A percentile compares a stretch with the other conserved stretches of the same genome.
These are phyloP conservation scores for Amniculicola lignicola DNA, from an alignment of 495 filamentous ascomycete species.

Conservation along the genomic window DNA sequence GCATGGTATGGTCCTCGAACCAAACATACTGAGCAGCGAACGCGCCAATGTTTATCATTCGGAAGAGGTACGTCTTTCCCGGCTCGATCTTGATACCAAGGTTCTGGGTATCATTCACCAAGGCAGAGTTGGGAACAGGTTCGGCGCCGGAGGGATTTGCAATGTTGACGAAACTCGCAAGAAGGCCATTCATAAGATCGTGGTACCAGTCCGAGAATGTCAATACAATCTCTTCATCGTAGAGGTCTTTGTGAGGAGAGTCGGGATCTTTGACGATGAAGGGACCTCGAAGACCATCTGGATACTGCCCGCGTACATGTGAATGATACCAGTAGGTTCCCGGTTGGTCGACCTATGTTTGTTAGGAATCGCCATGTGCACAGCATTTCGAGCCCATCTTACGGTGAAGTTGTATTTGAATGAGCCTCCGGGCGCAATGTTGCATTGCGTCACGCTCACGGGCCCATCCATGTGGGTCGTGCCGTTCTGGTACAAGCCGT, in stretches of 20 bases:
- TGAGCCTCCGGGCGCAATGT: slow-evolving; percentile 26
- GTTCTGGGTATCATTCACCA: slow-evolving; percentile 59
- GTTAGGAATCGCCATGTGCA: slow-evolving; percentile 52
- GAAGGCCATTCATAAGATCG: slow-evolving; percentile 45
- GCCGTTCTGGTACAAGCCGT: slow-evolving; percentile 30
- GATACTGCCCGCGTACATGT: slow-evolving; percentile 28
- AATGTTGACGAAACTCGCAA: slow-evolving; percentile 47
- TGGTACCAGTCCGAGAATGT: slow-evolving; percentile 37
- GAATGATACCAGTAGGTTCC: slow-evolving; percentile 37
- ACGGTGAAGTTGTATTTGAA: slow-evolving; percentile 36
- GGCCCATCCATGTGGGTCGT: slow-evolving; percentile 33
- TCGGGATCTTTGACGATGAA: slow-evolving; percentile 31
- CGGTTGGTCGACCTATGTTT: slow-evolving; percentile 34
- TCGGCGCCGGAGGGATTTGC: slow-evolving; percentile 55
- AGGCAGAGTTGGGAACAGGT: slow-evolving; percentile 51
- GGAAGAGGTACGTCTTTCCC: slow-evolving; percentile 77
- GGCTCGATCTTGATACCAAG: slow-evolving; percentile 59
- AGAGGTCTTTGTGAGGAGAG: slow-evolving; percentile 25
- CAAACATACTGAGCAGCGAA: slow-evolving; percentile 45
- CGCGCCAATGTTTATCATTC: slow-evolving; percentile 64
- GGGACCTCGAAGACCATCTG: slow-evolving; percentile 29
- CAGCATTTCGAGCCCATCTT: slow-evolving; percentile 75
- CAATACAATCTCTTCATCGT: slow-evolving; percentile 34
- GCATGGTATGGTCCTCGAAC: slow-evolving; percentile 56
- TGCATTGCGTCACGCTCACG: slow-evolving; percentile 40